Evolutionary conservation across 2,329 filamentous ascomycete species (phyloP), one percentile per base, ranked within the genome.

Genomic region (Scedosporium aurantiacum): DNA sequence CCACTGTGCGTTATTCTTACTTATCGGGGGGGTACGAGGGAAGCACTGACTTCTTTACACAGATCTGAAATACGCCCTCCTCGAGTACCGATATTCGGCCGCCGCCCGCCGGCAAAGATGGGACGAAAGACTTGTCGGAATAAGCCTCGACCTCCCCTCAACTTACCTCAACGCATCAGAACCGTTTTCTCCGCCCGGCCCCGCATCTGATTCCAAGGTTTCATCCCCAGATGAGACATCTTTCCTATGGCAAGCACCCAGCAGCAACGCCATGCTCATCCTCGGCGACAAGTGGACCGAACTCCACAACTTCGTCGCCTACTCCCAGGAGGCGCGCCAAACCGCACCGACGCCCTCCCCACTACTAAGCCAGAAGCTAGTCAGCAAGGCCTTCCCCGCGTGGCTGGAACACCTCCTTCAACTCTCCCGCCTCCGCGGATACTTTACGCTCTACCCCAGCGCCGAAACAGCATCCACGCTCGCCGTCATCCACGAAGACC

Each of bases 281-380:
- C 85, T 94, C 61, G 91, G 92, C 52, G 84, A 91, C 57, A 91
- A 88, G 69, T 99, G 94, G 94, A 76, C 83, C 12, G 90, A 96
- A 66, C 80, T 96, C 8, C 91, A 97, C 70, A 82, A 85, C 10
- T 94, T 95, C 67, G 80, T 95, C 2, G 83, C 88, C 10, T 80
- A 82, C 57, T 78, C 86, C 5, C 72, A 73, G 41, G 56, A 63
- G 18, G 65, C 66, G 7, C 25, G 10, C 12, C 60, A 50, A 10
- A 60, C 65, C 0, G 68, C 67, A n/a, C 66, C 73, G 6, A 66
- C 71, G 1, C 67, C 72, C 1, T 74, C 78, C 1, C 66, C 73
- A 0, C 69, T 81, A 6, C 65, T 82, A 18, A 72, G 75, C 5
- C 40, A 58, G 3, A 60, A 89, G 68, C 65, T 80, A 10, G 79